A percentile compares a stretch with the other conserved stretches of the same genome.
Conservation (phyloP, 441 rosid genomes). For the Viola pubescens region DNA sequence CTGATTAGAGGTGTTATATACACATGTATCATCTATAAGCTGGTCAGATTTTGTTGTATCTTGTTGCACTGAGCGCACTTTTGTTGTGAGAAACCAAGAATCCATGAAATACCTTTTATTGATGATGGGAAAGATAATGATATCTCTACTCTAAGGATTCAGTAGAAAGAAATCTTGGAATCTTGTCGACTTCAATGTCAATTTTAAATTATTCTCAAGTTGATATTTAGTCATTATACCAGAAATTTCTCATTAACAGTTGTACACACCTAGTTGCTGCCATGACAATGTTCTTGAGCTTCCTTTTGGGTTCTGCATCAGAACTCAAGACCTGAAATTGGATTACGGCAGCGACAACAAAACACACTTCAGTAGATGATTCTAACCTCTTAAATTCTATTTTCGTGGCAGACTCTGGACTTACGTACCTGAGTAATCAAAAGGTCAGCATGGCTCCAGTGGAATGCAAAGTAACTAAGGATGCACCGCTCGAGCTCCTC, state of each 20-base stretch:
- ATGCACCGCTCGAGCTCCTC: conserved; percentile 97
- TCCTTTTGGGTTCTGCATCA: conserved; percentile 75
- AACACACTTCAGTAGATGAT: conserved; percentile 5
- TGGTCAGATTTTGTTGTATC: too few species aligned
- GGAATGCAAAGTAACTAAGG: conserved; percentile 92
- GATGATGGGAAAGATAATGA: too few species aligned
- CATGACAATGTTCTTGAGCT: conserved; percentile 83
- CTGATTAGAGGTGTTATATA: too few species aligned
- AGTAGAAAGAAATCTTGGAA: too few species aligned
- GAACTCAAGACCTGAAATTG: conserved; percentile 59
- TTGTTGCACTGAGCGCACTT: too few species aligned
- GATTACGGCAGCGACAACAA: conserved; percentile 2
- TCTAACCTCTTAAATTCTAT: not conserved
- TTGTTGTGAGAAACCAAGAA: too few species aligned
- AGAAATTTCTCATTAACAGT: not conserved
- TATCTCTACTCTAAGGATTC: too few species aligned
- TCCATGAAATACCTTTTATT: too few species aligned
- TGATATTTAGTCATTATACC: too few species aligned
- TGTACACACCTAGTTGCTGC: conserved; percentile 69
- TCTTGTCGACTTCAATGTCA: too few species aligned
- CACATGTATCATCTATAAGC: too few species aligned
- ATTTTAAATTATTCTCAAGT: too few species aligned
- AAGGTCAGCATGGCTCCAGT: conserved; percentile 87
- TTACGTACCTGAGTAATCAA: conserved; percentile 66
- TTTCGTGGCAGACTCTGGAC: not conserved